phyloP scores from a whole-genome alignment of 495 filamentous ascomycete species.

The Polyplosphaeria fusca region DNA sequence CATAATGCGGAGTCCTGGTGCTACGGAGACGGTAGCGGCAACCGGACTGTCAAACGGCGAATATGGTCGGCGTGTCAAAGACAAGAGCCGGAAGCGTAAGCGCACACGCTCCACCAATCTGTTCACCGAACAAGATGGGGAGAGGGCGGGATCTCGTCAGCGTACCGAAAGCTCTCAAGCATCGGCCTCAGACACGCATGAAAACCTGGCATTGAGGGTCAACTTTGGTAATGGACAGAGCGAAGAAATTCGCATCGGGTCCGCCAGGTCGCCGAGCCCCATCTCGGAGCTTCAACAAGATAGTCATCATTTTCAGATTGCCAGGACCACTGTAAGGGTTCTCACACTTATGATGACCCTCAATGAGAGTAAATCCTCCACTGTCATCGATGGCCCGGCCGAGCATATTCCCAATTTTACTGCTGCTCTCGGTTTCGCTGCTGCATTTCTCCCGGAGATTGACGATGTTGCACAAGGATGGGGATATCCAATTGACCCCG shows the following conservation, averaged over 20 bases:
- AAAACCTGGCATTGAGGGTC: constrained; percentile 50
- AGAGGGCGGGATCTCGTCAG: constrained; percentile 44
- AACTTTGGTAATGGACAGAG: constrained; percentile 63
- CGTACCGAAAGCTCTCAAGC: constrained; percentile 40
- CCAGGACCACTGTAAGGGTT: constrained; percentile 55
- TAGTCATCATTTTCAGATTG: constrained; percentile 54
- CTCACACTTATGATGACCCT: constrained; percentile 56
- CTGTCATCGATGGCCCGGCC: constrained; percentile 37
- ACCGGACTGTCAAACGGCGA: constrained; percentile 12
- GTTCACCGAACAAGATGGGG: constrained; percentile 44
- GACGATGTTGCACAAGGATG: constrained; percentile 54
- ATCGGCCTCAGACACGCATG: constrained; percentile 34
- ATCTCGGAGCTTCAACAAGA: constrained; percentile 43
- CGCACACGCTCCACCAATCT: constrained; percentile 48
- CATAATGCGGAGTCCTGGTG: constrained; percentile 60
- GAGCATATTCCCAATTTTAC: constrained; percentile 48
- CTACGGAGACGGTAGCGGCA: constrained; percentile 40
- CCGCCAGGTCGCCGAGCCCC: constrained; percentile 36
- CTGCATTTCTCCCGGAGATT: constrained; percentile 53
- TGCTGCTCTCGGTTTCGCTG: constrained; percentile 48
- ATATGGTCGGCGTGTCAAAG: constrained; percentile 9
- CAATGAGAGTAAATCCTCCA: constrained; percentile 35
- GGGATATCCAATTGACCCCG: constrained; percentile 60
- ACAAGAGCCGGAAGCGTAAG: constrained; percentile 55
- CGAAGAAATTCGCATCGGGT: constrained; percentile 50